Conservation (phyloP, 148 eudicot genomes). For the Camellia sinensis region DNA sequence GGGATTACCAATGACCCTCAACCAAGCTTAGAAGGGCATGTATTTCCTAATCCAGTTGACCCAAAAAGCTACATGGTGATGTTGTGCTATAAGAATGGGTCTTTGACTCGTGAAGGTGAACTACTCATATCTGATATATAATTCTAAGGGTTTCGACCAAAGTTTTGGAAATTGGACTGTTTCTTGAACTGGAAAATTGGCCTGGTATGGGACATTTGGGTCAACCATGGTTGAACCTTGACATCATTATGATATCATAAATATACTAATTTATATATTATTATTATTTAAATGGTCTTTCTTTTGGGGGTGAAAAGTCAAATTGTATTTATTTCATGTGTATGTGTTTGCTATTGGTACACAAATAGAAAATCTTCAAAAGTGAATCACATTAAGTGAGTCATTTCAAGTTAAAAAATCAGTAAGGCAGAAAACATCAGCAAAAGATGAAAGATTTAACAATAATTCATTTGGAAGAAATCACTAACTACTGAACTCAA, state of each 20-base stretch:
- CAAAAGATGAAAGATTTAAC: neutral
- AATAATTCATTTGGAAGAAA: neutral
- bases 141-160: neutral
- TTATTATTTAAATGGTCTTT: neutral
- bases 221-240: neutral
- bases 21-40: slow-evolving; percentile 84
- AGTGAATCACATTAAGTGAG: neutral
- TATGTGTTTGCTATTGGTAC: neutral
- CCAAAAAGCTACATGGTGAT: slow-evolving; percentile 86
- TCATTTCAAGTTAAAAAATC: neutral
- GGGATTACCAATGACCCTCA: slow-evolving; percentile 75
- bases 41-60: slow-evolving; percentile 90
- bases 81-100: slow-evolving; percentile 90
- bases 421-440: neutral
- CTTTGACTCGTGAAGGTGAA: slow-evolving; percentile 90
- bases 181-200: neutral
- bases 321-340: neutral
- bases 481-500: neutral
- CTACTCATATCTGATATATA: neutral
- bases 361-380: neutral
- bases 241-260: neutral
- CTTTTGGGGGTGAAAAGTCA: neutral
- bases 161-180: neutral
- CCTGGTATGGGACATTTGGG: neutral
- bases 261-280: neutral